Base-by-base conservation (phyloP, 305 asterid genomes). In the Fraxinus baroniana region DNA sequence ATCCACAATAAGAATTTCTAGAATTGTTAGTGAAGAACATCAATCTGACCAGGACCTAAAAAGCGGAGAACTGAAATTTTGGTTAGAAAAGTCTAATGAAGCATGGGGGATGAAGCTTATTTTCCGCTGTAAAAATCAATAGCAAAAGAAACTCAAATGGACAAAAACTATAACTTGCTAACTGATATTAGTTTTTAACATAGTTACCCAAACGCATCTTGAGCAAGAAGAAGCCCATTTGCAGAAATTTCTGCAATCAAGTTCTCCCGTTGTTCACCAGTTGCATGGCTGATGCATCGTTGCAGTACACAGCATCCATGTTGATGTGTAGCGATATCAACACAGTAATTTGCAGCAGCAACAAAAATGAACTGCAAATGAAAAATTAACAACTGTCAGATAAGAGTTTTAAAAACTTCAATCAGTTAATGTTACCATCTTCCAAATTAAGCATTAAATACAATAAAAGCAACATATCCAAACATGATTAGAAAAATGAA, bases 291-390 rank as follows among this genome's bases (percentile, higher is more conserved):
- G 85, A 95, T 92, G 90, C 98, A 95, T 26, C 93, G 90, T 91
- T 95, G 98, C 83, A 94, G 91, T 83, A 94, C 98, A 77, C 98
- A 94, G 83, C 99, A 95, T 37, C 99, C 99, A 52, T 94, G 97
- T 85, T 91, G 98, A 87, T 95, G 97, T 71, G 95, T 92, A 24
- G 99, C 98, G 77, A 95, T 91, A 62, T 95, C 98, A 7, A 92
- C 90, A 76, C 97, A 94, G 87, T 94, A 90, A 87, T 89, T 94
- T 41, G 98, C 92, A 44, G 99, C 97, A 79, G 97, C 97, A 77
- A 87, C 85, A 87, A 92, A 93, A 81, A 95, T 93, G 90, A 95
- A 95, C 98, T 95, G 92, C 91, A 76, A 89, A 84, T 52, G 36
- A 79, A 75, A 77, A 30, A 52, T 74, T 95, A 91, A 75, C 35